Base-by-base conservation (phyloP, 2,329 filamentous ascomycete species). In the Dactylonectria estremocensis region DNA sequence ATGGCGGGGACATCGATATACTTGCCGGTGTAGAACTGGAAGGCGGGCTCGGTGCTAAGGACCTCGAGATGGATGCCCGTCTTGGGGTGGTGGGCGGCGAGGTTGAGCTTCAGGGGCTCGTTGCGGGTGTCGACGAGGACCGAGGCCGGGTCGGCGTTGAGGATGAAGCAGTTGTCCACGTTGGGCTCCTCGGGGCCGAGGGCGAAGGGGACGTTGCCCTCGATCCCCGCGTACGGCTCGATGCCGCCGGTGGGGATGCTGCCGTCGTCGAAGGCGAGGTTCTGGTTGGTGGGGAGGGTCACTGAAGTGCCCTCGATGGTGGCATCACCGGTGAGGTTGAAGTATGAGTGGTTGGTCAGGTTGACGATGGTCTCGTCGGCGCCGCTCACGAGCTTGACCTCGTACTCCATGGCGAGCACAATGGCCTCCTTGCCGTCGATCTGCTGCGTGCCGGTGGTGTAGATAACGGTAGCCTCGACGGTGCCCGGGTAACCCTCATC, bases 21-120 rank as follows among this genome's bases (percentile, higher is more conserved):
- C 77, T 93, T 92, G 71, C 95, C 96, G 0, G 95, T 97, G 83
- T 98, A 98, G 83, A 98, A 97, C 81, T 98, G 95, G 86, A 98
- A 98, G 0, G 94, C 93, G 0, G 96, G 96, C 85, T 98, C 95
- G 0, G 95, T 98, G 84, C 93, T 96, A 76, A 90, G 85, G 6
- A 97, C 92, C 81, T 98, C 93, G 56, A 98, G 89, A 79, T 97
- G 92, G 72, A 98, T 87, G 69, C 90, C 89, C 31, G 91, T 92
- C 56, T 85, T 85, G 6, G 94, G 89, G 80, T 98, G 94, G 80
- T 88, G 88, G 66, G 96, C 93, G 24, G 88, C 84, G 52, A 93
- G 89, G 52, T 95, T 89, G 66, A 88, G 90, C 64, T 85, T 87
- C 45, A 97, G 85, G 1, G 92, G 88, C 64, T 83, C 72, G 50